phyloP scores from a whole-genome alignment of 495 filamentous ascomycete species.

The Thermothielavioides terrestris region DNA sequence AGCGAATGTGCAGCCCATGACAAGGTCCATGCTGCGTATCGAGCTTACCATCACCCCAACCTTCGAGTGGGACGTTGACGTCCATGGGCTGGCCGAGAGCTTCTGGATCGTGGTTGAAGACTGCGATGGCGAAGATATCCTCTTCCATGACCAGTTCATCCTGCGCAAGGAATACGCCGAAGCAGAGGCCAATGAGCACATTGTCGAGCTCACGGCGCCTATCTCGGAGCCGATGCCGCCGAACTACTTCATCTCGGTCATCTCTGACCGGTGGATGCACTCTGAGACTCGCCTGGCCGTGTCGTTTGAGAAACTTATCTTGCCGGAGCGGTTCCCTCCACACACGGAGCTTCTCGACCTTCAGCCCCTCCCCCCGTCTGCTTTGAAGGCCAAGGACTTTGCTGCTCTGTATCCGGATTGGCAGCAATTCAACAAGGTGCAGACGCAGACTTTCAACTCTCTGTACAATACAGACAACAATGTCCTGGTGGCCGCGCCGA shows the following conservation, averaged over 20 bases:
- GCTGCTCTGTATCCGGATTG: constrained; percentile 74
- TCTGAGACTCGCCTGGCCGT: constrained; percentile 89
- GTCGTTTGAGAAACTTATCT: constrained; percentile 86
- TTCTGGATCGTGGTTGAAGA: constrained; percentile 98
- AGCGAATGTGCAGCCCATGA: constrained; percentile 89
- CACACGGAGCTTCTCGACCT: constrained; percentile 86
- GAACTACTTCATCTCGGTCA: constrained; percentile 91
- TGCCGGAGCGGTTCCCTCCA: constrained; percentile 91
- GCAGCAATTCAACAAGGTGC: constrained; percentile 91
- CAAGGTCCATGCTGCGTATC: constrained; percentile 88
- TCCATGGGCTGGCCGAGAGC: constrained; percentile 80
- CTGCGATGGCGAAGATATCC: constrained; percentile 91
- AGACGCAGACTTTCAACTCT: constrained; percentile 93
- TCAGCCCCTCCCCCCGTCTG: constrained; percentile 79
- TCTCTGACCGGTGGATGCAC: constrained; percentile 97
- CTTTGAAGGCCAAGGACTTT: constrained; percentile 79
- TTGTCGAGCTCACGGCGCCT: constrained; percentile 95
- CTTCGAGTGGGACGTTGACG: constrained; percentile 88
- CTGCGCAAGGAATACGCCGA: constrained; percentile 78
- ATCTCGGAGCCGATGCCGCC: constrained; percentile 97
- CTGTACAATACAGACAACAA: constrained; percentile 86
- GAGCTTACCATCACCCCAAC: constrained; percentile 90
- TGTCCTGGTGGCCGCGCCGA: constrained; percentile 81
- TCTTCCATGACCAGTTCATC: constrained; percentile 93
- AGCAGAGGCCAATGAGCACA: constrained; percentile 76